These are phyloP conservation scores for Colletotrichum sp. DNA, from an alignment of 2,329 filamentous ascomycete species.

Conservation along the genomic window DNA sequence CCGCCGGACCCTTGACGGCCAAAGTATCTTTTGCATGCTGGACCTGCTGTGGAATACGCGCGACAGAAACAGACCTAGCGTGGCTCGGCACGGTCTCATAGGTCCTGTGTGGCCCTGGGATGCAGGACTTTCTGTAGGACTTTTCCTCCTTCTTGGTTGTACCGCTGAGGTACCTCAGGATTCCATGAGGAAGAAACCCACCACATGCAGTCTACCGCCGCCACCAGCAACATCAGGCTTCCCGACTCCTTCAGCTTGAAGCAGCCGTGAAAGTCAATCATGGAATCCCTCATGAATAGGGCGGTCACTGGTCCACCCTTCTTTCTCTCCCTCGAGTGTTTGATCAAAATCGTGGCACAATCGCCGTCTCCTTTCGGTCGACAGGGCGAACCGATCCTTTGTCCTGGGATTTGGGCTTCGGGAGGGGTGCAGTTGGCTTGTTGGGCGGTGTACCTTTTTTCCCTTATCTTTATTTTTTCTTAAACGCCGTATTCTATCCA, in stretches of 20 bases:
- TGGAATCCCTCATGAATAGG: background rate
- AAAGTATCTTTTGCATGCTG: background rate
- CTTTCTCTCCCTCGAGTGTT: background rate
- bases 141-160: background rate
- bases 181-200: background rate
- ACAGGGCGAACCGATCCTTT: background rate
- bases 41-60: background rate
- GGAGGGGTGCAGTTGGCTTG: background rate
- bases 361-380: background rate
- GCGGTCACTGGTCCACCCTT: background rate
- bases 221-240: background rate
- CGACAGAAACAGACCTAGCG: background rate
- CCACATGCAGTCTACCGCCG: background rate
- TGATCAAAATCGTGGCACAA: background rate
- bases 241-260: background rate
- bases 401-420: background rate
- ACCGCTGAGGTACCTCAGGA: background rate
- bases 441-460: background rate
- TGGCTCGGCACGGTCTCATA: background rate
- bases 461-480: background rate
- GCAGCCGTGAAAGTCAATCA: background rate
- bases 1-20: background rate
- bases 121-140: conserved; percentile 21
- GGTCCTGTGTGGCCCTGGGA: background rate
- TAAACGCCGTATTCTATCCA: background rate